Base-by-base conservation (phyloP, 2,329 filamentous ascomycete genomes). In the Xylaria polymorpha region DNA sequence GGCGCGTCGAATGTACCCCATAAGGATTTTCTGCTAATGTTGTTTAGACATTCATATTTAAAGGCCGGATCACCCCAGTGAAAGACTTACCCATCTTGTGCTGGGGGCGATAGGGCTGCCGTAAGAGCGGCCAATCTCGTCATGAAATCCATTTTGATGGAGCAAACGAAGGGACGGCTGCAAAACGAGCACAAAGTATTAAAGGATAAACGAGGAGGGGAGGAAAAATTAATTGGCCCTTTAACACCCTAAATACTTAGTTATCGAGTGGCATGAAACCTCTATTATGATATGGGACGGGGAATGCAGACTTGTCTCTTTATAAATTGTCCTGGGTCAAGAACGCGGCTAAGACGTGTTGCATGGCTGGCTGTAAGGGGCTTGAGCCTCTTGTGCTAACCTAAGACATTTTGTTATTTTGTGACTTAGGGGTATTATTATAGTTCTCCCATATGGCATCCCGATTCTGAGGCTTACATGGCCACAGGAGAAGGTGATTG, bases 1-100 rank as follows among this genome's bases (percentile, higher is more conserved):
- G 77, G 77, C 1, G 74, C 75, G 9, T 71, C n/a, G 1, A 81
- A 51, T 8, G 77, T 79, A n/a, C 80, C 80, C 77, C 77, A 80
- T 65, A 68, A 22, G 7, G 77, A 79, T 59, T 74, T 73, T 56
- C 77, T 77, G 44, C n/a, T 25, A 1, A 3, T 15, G n/a, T 43
- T 57, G 15, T 71, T 46, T 3, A 66, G 60, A 37, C 39, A 41
- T 29, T 6, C 18, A 35, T 25, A 7, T 32, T 10, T n/a, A 18
- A 48, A 51, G 2, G n/a, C 39, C 14, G 4, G 14, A 8, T 1
- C 32, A 44, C 41, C 29, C 51, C 2, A 35, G 44, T 22, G 22
- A 9, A 22, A 57, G 10, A 66, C 77, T 72, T 75, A 78, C 77
- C 76, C 75, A 56, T 75, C 75, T 35, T 78, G 76, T 58, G 72